A percentile compares a stretch with the other conserved stretches of the same genome.
These are phyloP conservation scores for Ammopiptanthus mongolicus DNA, from an alignment of 306 rosid species.

Conservation along the genomic window DNA sequence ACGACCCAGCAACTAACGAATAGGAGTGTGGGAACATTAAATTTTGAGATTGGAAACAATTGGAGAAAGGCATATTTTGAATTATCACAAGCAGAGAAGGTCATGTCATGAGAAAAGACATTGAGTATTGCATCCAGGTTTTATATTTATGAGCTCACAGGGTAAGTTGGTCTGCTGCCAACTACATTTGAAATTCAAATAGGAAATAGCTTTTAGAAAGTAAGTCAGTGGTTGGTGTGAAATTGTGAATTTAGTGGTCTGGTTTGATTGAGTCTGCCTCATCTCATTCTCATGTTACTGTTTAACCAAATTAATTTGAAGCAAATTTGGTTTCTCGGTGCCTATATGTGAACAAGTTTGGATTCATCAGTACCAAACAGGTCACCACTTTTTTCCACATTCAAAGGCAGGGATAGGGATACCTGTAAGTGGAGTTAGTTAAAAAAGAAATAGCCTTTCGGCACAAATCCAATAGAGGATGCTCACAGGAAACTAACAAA, in stretches of 20 bases:
- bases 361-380: conserved; percentile 4
- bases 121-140: conserved; percentile 24
- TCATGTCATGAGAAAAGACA: conserved; percentile 18
- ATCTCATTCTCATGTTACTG: conserved; percentile 17
- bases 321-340: conserved; percentile 3
- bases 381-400: conserved; percentile 34
- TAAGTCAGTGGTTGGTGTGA: conserved; percentile 26
- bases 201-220: conserved; percentile 26
- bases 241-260: not conserved
- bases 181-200: conserved; percentile 35
- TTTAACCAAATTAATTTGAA: not conserved
- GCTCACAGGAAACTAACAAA: conserved; percentile 15
- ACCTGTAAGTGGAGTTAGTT: conserved; percentile 28
- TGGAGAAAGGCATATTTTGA: conserved; percentile 31
- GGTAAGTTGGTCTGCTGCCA: conserved; percentile 34
- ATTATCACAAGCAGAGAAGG: conserved; percentile 16
- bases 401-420: conserved; percentile 31
- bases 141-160: conserved; percentile 30
- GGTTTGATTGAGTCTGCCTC: conserved; percentile 19
- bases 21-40: conserved; percentile 29
- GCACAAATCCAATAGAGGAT: conserved; percentile 18
- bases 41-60: conserved; percentile 21
- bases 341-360: conserved; percentile 6
- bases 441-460: conserved; percentile 1
- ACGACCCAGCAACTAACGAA: conserved; percentile 37